A percentile compares a stretch with the other conserved stretches of the same genome.
Evolutionary conservation across 306 rosid genomes (phyloP).

Genomic region (Gleditsia sinensis): DNA sequence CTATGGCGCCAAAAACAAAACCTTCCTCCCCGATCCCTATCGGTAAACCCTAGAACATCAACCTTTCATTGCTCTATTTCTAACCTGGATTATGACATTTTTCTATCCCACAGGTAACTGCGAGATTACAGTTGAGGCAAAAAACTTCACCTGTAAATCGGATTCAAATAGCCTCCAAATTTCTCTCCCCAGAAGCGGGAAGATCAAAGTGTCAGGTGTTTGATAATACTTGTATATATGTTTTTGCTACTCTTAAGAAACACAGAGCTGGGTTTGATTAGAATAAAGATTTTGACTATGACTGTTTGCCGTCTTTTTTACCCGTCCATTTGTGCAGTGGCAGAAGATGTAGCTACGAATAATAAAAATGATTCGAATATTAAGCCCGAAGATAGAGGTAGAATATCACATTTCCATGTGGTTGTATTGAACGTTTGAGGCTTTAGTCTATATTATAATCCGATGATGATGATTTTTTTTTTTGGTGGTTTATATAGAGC

Average conservation of each 20-base stretch:
- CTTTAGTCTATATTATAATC: background rate
- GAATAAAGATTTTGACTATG: slow-evolving; percentile 18
- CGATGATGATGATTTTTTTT: background rate
- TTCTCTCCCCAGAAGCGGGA: slow-evolving; percentile 51
- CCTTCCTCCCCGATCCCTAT: slow-evolving; percentile 53
- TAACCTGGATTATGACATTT: slow-evolving; percentile 12
- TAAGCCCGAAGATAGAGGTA: slow-evolving; percentile 39
- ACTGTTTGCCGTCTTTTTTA: background rate
- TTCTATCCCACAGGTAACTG: slow-evolving; percentile 56
- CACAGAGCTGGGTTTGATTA: background rate
- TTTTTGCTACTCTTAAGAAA: background rate
- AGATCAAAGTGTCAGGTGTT: slow-evolving; percentile 57
- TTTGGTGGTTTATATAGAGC: slow-evolving; percentile 37
- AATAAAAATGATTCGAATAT: slow-evolving; percentile 23
- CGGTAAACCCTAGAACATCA: slow-evolving; percentile 43
- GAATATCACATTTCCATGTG: background rate
- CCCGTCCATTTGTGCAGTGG: slow-evolving; percentile 29
- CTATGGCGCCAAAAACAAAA: slow-evolving; percentile 63
- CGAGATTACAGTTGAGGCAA: slow-evolving; percentile 59
- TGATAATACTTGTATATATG: background rate
- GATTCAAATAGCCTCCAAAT: slow-evolving; percentile 47
- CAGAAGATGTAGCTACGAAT: slow-evolving; percentile 31
- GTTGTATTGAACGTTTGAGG: background rate
- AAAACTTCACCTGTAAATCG: slow-evolving; percentile 52
- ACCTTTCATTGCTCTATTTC: background rate